Evolutionary conservation across 768 basidiomycete genomes (phyloP).

Genomic region (Xerocomus brunneocitrinus): DNA sequence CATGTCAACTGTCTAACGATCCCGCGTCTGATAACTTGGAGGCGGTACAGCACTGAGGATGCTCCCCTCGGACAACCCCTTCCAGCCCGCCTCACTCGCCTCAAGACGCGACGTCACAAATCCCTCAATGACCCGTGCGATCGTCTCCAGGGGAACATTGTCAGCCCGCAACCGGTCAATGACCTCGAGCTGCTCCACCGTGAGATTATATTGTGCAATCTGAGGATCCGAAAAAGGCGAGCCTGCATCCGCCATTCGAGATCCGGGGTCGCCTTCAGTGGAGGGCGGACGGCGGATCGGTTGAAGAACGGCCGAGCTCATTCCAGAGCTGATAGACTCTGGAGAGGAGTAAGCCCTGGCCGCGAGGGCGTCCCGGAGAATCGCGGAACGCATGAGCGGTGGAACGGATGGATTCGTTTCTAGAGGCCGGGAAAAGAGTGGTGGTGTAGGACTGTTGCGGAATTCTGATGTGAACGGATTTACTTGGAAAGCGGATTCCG

Average conservation of each 20-base stretch:
- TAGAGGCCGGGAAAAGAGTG: neutral
- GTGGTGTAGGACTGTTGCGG: neutral
- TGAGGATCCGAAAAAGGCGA: neutral
- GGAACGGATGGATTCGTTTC: neutral
- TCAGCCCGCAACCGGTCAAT: constrained; percentile 8
- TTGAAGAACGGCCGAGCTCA: neutral
- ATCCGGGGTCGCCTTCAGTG: neutral
- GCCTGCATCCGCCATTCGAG: neutral
- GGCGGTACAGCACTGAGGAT: constrained; percentile 8
- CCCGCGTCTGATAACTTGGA: constrained; percentile 19
- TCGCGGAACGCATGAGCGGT: constrained; percentile 6
- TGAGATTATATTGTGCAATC: constrained; percentile 3
- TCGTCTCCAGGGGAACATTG: constrained; percentile 12
- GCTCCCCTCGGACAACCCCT: neutral
- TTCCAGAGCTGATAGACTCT: constrained; percentile 3
- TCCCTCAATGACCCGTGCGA: constrained; percentile 13
- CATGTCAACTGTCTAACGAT: neutral
- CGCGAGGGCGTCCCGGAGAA: constrained; percentile 13
- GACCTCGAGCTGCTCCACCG: constrained; percentile 9
- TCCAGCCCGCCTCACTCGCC: neutral
- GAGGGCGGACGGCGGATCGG: constrained; percentile 1
- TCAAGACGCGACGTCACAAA: neutral
- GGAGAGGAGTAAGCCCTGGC: neutral
- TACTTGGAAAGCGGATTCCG: neutral
- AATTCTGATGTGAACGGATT: constrained; percentile 5